Conservation (phyloP, 306 rosid species). For the Dalbergia oliveri region DNA sequence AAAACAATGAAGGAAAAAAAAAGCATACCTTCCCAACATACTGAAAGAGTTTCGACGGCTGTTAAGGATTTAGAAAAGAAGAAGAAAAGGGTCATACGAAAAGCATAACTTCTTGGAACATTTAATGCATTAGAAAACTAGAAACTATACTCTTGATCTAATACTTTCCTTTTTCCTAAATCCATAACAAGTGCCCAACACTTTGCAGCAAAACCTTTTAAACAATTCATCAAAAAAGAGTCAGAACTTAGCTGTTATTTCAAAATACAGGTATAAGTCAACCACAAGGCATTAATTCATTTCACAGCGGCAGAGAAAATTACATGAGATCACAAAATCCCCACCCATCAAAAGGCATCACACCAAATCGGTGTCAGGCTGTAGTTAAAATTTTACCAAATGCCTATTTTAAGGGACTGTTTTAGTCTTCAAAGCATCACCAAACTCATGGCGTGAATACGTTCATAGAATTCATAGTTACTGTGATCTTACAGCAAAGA, state of each 20-base stretch:
- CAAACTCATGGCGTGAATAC: conserved; percentile 29
- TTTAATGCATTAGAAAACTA: no score
- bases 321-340: background rate
- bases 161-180: background rate
- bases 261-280: conserved; percentile 10
- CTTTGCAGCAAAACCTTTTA: no score
- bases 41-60: no score
- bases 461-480: conserved; percentile 22
- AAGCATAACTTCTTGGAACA: no score
- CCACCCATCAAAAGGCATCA: conserved; percentile 10
- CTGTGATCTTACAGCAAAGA: conserved; percentile 19
- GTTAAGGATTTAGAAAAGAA: no score
- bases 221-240: background rate
- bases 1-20: no score
- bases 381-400: conserved; percentile 12
- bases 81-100: no score
- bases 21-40: background rate
- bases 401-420: background rate
- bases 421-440: conserved; percentile 20
- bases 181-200: background rate
- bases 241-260: background rate
- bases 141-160: no score
- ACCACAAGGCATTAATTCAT: background rate
- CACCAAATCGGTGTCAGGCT: background rate
- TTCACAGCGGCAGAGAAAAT: background rate